Evolutionary conservation across 345 rosid species (phyloP), one percentile per base, ranked within the genome.

Genomic region (Euphorbia tirucalli): DNA sequence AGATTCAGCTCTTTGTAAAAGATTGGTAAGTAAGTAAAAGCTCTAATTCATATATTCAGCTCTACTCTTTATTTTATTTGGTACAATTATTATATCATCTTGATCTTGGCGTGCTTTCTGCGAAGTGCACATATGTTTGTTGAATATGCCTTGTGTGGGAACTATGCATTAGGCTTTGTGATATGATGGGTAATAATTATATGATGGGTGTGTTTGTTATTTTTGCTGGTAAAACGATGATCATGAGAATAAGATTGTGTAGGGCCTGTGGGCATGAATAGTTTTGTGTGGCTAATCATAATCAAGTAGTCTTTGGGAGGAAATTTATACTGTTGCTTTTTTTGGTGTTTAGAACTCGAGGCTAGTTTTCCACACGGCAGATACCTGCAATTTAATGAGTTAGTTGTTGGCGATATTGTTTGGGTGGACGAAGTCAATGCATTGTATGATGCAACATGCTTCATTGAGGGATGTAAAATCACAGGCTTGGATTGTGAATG

Each of bases 401-500:
- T 94, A 74, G 74, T 65, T 71, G 82, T 85, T 56, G 89, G 90
- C 79, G 88, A 83, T 54, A 70, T 90, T 71, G 71, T 77, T 54
- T 95, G 99, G 97, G 90, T 94, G 75, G 99, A 90, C 73, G 89
- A 80, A 68, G 89, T 77, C 60, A 81, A 79, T 73, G 77, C 85
- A 70, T 81, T 94, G 81, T 57, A 44, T 61, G 49, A 70, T 37
- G 98, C 96, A 32, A 83, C 89, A 24, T 71, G 77, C 68, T 70
- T 76, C 74, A 86, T 94, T 62, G 88, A 90, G 81, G 87, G 64
- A 74, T 84, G 89, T 79, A 94, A 83, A 83, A 89, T 94, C 41
- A 84, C 89, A 31, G 98, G 97, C 27, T 7, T 92, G 76, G 98
- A 94, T 78, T 92, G 93, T 79, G 98, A 94, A 83, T 94, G 97